Evolutionary conservation across 2,329 filamentous ascomycete genomes (phyloP).

Genomic region (Albophoma yamanashiensis): DNA sequence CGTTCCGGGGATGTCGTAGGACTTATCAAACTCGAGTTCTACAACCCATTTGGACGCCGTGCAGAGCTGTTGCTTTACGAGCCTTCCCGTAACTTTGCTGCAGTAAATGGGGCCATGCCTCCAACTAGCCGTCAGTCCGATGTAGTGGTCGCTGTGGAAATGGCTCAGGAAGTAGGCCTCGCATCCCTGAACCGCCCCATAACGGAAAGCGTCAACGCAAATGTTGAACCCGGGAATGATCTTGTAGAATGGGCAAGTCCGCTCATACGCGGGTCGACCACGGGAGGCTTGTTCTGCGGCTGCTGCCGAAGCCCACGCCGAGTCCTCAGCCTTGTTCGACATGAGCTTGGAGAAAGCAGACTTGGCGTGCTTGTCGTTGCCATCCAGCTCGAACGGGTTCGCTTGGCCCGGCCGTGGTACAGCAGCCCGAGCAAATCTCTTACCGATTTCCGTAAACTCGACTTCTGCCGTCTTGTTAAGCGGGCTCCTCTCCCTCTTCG

Average conservation of each 20-base stretch:
- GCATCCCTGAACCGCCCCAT: constrained; percentile 85
- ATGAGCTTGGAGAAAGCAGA: constrained; percentile 91
- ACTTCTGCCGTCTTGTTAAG: constrained; percentile 14
- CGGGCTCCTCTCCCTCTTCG: constrained; percentile 11
- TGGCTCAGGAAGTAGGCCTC: constrained; percentile 95
- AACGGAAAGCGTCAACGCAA: constrained; percentile 91
- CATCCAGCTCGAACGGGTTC: constrained; percentile 58
- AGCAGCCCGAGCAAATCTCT: constrained; percentile 55
- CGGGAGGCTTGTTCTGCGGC: constrained; percentile 66
- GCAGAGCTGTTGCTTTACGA: constrained; percentile 75
- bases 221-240: constrained; percentile 90
- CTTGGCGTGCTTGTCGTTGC: constrained; percentile 23
- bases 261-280: constrained; percentile 76
- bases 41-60: constrained; percentile 82
- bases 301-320: constrained; percentile 81
- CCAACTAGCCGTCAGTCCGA: constrained; percentile 83
- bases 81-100: constrained; percentile 81
- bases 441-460: constrained; percentile 32
- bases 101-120: constrained; percentile 93
- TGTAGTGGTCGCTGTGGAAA: constrained; percentile 96
- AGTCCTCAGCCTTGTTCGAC: constrained; percentile 82
- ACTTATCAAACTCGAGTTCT: constrained; percentile 74
- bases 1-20: constrained; percentile 68
- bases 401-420: constrained; percentile 70
- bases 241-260: constrained; percentile 97